phyloP scores from a whole-genome alignment of 139 green algal genomes.

The Micromonas commoda region DNA sequence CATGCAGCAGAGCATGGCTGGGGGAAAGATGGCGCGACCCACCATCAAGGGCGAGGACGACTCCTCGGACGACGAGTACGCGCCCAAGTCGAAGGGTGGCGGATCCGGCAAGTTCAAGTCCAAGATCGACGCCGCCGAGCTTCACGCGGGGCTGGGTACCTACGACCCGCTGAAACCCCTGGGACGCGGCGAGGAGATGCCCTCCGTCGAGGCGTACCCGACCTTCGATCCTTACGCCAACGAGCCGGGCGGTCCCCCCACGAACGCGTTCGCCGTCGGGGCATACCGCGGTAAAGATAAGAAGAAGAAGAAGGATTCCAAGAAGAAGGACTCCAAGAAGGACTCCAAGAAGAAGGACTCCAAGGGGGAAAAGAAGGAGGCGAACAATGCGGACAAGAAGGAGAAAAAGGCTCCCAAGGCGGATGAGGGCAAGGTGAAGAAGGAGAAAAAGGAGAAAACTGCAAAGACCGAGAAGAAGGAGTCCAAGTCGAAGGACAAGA shows the following conservation, averaged over 20 bases:
- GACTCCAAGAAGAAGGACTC: neutral
- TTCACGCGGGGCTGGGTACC: neutral
- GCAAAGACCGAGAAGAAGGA: conserved; percentile 10
- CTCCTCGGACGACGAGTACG: conserved; percentile 18
- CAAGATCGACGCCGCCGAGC: neutral
- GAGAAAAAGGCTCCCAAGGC: neutral
- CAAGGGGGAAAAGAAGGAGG: conserved; percentile 9
- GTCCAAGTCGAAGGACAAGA: conserved; percentile 6
- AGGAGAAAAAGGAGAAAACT: conserved; percentile 11
- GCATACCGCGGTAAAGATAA: neutral
- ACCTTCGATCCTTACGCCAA: conserved; percentile 22
- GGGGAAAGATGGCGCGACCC: neutral
- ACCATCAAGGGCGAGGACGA: conserved; percentile 24
- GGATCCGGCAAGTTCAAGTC: neutral
- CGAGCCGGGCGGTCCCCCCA: neutral
- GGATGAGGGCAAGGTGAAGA: conserved; percentile 1
- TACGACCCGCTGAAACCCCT: conserved; percentile 17
- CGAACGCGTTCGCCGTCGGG: conserved; percentile 1
- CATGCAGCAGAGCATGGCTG: neutral
- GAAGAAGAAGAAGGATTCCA: conserved; percentile 27
- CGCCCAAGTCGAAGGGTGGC: neutral
- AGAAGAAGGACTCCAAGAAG: neutral
- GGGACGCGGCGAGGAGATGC: neutral
- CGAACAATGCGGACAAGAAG: neutral
- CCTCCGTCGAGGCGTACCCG: conserved; percentile 22